Evolutionary conservation across 208 protist species (phyloP).

Genomic region (Trypanosoma rangeli): DNA sequence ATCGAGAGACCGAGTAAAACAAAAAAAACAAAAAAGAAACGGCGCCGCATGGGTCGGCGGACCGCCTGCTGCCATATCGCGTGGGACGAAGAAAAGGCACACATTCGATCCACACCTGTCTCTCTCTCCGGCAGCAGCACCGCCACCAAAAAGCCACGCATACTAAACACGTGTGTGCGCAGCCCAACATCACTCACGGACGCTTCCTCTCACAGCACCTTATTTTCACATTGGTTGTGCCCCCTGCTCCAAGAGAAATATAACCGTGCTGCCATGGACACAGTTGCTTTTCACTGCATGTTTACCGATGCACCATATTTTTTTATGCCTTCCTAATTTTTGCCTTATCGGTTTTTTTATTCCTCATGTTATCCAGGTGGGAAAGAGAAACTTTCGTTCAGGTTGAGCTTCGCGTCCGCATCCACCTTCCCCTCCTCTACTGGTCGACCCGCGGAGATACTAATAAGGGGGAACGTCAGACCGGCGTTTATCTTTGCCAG

Average conservation of each 20-base stretch:
- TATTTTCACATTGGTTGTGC: too few species aligned
- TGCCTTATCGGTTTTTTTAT: neutral
- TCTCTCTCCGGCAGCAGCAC: neutral
- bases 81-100: neutral
- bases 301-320: too few species aligned
- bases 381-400: neutral
- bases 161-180: neutral
- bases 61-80: neutral
- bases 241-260: too few species aligned
- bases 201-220: too few species aligned
- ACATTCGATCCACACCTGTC: neutral
- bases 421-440: too few species aligned
- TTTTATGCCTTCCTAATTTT: neutral
- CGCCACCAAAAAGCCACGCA: neutral
- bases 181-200: too few species aligned
- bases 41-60: neutral
- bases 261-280: too few species aligned
- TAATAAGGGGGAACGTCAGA: slow-evolving; percentile 59
- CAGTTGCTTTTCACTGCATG: too few species aligned
- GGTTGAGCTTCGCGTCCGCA: neutral
- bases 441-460: neutral
- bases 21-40: neutral
- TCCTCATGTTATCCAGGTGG: neutral
- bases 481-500: slow-evolving; percentile 34
- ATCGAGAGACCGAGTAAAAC: neutral